Percentiles rank a stretch among this genome's conserved stretches.
Conservation (phyloP, 2,329 filamentous ascomycete genomes). For the Ascochyta fabae region DNA sequence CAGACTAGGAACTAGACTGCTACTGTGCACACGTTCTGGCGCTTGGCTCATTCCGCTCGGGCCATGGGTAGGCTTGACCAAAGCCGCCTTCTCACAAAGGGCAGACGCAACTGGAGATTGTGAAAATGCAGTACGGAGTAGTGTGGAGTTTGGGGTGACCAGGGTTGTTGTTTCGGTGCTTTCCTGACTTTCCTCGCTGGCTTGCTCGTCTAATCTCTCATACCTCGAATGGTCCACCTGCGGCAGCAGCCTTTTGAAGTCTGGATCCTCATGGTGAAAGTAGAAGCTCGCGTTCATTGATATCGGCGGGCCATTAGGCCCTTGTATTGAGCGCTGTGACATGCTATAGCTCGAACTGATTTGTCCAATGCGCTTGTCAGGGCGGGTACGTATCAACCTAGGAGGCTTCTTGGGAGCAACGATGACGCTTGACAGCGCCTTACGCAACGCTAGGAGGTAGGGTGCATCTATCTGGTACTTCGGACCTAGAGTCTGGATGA, state of each 20-base stretch:
- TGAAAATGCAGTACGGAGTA: neutral
- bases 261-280: conserved; percentile 9
- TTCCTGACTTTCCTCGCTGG: neutral
- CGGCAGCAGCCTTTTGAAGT: conserved; percentile 4
- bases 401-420: conserved; percentile 3
- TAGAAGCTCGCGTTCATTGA: conserved; percentile 8
- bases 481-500: neutral
- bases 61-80: too few species aligned
- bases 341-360: neutral
- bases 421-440: neutral
- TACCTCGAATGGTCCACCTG: conserved; percentile 8
- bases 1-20: neutral
- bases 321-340: neutral
- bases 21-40: too few species aligned
- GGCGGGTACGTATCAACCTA: conserved; percentile 9
- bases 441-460: conserved; percentile 1
- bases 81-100: too few species aligned
- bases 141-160: too few species aligned
- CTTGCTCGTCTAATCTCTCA: neutral
- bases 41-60: too few species aligned
- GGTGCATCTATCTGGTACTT: conserved; percentile 5
- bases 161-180: neutral
- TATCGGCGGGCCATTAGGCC: conserved; percentile 4
- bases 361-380: conserved; percentile 11
- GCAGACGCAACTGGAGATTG: neutral